These are phyloP conservation scores for Chaetothyriales sp. DNA, from an alignment of 2,329 filamentous ascomycete genomes.

Conservation along the genomic window DNA sequence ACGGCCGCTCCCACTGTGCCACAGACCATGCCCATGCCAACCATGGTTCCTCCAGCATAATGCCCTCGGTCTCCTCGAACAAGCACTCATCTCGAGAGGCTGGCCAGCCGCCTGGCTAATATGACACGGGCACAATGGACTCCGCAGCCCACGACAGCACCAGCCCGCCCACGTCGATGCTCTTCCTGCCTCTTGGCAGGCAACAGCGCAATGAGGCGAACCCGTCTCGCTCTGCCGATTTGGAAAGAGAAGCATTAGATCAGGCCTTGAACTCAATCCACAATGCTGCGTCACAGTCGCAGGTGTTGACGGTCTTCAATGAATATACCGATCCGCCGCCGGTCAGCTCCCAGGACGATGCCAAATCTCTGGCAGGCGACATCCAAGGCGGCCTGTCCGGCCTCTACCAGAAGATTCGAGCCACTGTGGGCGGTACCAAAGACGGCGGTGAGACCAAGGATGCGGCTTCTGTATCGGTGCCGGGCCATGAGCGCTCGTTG, in stretches of 20 bases:
- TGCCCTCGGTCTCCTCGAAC: neutral
- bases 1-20: neutral
- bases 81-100: neutral
- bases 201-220: slow-evolving; percentile 31
- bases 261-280: slow-evolving; percentile 78
- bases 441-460: slow-evolving; percentile 22
- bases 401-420: slow-evolving; percentile 70
- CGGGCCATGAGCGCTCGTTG: slow-evolving; percentile 6
- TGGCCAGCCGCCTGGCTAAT: slow-evolving; percentile 2
- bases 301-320: slow-evolving; percentile 80
- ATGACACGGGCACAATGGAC: slow-evolving; percentile 21
- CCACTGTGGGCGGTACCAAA: slow-evolving; percentile 59
- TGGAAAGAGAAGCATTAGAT: slow-evolving; percentile 60
- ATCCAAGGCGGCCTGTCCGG: slow-evolving; percentile 77
- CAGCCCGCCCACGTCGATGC: slow-evolving; percentile 31
- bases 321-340: slow-evolving; percentile 58
- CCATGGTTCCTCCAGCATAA: neutral
- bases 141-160: slow-evolving; percentile 24
- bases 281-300: slow-evolving; percentile 69
- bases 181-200: slow-evolving; percentile 30
- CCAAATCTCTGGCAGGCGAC: slow-evolving; percentile 55
- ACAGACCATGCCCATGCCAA: neutral
- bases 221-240: slow-evolving; percentile 36
- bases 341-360: slow-evolving; percentile 48
- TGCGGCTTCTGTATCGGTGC: slow-evolving; percentile 6